These are phyloP conservation scores for Teunomyces atbi DNA, from an alignment of 805 yeast species.

Conservation along the genomic window DNA sequence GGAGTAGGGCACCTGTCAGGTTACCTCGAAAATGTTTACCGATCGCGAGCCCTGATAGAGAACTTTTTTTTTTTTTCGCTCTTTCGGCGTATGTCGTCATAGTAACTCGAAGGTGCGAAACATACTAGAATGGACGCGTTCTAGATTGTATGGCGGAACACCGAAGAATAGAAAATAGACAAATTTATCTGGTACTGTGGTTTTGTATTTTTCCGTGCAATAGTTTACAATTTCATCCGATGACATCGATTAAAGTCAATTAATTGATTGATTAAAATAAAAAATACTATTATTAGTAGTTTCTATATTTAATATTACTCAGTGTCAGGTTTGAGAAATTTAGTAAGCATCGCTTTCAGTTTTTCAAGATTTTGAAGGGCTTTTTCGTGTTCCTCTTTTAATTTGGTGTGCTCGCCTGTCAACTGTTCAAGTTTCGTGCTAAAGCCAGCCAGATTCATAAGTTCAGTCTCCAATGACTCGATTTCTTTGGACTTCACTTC, in stretches of 20 bases:
- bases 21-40: not conserved
- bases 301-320: not conserved
- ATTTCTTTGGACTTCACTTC: not conserved
- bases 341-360: not conserved
- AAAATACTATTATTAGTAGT: no score
- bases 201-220: not conserved
- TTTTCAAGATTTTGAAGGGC: not conserved
- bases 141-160: not conserved
- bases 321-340: not conserved
- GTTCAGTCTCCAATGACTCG: not conserved
- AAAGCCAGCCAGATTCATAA: not conserved
- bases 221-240: not conserved
- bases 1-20: not conserved
- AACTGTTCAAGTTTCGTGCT: not conserved
- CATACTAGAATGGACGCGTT: not conserved
- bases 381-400: not conserved
- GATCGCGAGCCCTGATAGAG: not conserved
- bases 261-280: no score
- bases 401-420: not conserved
- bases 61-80: not conserved
- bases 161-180: not conserved
- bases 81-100: not conserved
- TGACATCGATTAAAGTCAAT: not conserved
- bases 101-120: not conserved
- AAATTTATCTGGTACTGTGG: not conserved